These are phyloP conservation scores for Colletotrichum noveboracense DNA, from an alignment of 2,329 filamentous ascomycete genomes.

Conservation along the genomic window DNA sequence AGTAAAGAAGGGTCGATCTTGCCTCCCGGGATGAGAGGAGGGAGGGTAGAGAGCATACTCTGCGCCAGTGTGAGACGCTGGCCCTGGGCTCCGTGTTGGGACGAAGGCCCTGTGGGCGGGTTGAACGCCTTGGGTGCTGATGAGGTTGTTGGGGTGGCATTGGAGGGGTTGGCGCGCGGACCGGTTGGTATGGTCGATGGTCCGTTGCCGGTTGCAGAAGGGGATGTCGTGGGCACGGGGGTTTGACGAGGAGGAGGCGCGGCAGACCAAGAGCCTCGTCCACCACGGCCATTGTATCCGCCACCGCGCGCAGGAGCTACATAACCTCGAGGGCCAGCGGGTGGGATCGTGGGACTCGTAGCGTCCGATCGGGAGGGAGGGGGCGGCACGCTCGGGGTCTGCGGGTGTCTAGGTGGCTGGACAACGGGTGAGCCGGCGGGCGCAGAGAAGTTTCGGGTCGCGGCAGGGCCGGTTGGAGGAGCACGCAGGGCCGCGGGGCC, in stretches of 20 bases:
- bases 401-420: constrained; percentile 37
- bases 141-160: constrained; percentile 40
- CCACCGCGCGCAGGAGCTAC: constrained; percentile 49
- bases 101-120: constrained; percentile 59
- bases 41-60: constrained; percentile 55
- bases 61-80: constrained; percentile 55
- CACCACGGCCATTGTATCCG: constrained; percentile 47
- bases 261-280: constrained; percentile 49
- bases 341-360: constrained; percentile 53
- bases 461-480: constrained; percentile 52
- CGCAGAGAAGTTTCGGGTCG: constrained; percentile 41
- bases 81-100: constrained; percentile 36
- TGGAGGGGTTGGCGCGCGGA: constrained; percentile 42
- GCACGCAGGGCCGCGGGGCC: constrained; percentile 59
- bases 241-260: constrained; percentile 31
- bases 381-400: constrained; percentile 34
- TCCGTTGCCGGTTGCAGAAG: constrained; percentile 42
- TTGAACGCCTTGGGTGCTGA: constrained; percentile 54
- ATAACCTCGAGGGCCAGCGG: constrained; percentile 61
- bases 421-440: constrained; percentile 40
- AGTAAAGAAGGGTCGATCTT: constrained; percentile 55
- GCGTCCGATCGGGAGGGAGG: constrained; percentile 40
- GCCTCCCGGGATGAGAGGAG: constrained; percentile 58
- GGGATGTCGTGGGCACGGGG: constrained; percentile 37
- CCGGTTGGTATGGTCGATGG: constrained; percentile 52